Conservation (phyloP, 2,329 filamentous ascomycete species). For the Exophiala alcalophila region DNA sequence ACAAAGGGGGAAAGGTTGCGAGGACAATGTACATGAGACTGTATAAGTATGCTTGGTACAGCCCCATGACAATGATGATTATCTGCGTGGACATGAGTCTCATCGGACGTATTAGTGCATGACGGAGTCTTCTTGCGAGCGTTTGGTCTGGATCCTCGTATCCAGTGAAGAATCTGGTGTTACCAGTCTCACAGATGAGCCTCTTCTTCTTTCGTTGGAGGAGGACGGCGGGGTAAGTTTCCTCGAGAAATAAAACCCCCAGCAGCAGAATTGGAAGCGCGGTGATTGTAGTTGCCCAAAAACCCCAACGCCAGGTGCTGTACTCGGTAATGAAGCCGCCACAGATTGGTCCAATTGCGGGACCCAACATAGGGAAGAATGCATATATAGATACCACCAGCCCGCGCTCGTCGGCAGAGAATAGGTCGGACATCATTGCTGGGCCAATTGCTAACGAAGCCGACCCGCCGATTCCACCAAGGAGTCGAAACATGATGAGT, state of each 20-base stretch:
- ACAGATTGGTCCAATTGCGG: constrained; percentile 32
- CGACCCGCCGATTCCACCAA: constrained; percentile 56
- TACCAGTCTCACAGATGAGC: constrained; percentile 63
- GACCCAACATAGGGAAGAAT: background rate
- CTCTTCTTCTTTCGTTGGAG: constrained; percentile 18
- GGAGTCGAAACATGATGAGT: constrained; percentile 57
- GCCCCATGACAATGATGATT: constrained; percentile 51
- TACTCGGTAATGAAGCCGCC: constrained; percentile 35
- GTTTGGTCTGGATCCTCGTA: background rate
- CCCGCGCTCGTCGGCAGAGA: constrained; percentile 30
- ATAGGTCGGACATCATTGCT: constrained; percentile 37
- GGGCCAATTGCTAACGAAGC: constrained; percentile 52
- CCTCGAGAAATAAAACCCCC: no score
- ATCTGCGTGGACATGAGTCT: constrained; percentile 49
- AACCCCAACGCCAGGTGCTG: constrained; percentile 37
- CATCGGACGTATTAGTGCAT: constrained; percentile 22
- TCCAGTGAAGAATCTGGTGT: background rate
- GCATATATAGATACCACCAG: constrained; percentile 53
- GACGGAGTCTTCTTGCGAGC: background rate
- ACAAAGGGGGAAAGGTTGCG: constrained; percentile 55
- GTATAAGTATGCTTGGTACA: constrained; percentile 43
- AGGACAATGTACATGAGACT: constrained; percentile 55
- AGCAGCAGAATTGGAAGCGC: no score
- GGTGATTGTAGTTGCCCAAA: no score
- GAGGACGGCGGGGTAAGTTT: constrained; percentile 13